Evolutionary conservation across 805 yeast genomes (phyloP).

Genomic region (Starmerella gropengiesseri): DNA sequence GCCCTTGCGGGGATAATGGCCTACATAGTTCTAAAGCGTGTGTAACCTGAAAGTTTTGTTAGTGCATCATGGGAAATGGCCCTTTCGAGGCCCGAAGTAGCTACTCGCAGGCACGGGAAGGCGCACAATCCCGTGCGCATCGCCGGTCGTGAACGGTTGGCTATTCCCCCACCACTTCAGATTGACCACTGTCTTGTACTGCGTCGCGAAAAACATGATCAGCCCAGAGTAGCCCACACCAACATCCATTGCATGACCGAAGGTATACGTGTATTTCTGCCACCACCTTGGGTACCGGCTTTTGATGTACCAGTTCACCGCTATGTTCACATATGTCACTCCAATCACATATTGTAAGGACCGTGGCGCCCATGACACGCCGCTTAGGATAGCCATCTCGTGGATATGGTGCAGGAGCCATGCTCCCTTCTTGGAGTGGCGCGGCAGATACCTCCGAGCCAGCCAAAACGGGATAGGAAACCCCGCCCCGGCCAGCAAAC

Average conservation of each 20-base stretch:
- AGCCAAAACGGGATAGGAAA: constrained; percentile 23
- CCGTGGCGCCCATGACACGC: constrained; percentile 35
- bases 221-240: constrained; percentile 43
- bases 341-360: constrained; percentile 38
- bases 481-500: constrained; percentile 46
- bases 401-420: constrained; percentile 15
- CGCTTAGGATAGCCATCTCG: constrained; percentile 21
- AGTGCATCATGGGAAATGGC: constrained; percentile 12
- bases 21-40: not conserved
- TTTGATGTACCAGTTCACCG: constrained; percentile 39
- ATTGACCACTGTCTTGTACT: constrained; percentile 26
- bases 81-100: constrained; percentile 20
- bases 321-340: constrained; percentile 32
- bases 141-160: constrained; percentile 12
- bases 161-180: constrained; percentile 45
- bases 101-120: constrained; percentile 19
- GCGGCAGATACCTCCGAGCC: constrained; percentile 16
- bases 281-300: constrained; percentile 39
- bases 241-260: constrained; percentile 41
- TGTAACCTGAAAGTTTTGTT: not conserved
- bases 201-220: constrained; percentile 36
- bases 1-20: not conserved
- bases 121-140: constrained; percentile 16
- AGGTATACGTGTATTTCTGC: constrained; percentile 43
- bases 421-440: constrained; percentile 17